These are phyloP conservation scores for Epichloe elymi DNA, from an alignment of 2,329 filamentous ascomycete species.

Conservation along the genomic window DNA sequence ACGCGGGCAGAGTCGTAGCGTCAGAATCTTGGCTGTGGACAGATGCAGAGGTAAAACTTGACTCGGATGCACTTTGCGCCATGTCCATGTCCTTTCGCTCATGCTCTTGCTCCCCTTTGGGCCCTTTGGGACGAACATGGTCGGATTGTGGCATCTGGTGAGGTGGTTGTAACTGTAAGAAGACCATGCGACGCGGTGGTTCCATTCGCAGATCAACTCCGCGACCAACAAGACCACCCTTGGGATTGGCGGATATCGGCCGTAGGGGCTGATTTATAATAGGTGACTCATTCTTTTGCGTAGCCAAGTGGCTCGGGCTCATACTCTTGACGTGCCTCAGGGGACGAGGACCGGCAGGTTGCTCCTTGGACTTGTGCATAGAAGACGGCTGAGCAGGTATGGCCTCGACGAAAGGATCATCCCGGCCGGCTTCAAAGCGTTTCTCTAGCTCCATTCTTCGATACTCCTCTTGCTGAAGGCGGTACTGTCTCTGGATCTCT, in stretches of 20 bases:
- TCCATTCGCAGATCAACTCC: background rate
- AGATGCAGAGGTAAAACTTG: conserved; percentile 15
- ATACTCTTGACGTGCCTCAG: conserved; percentile 11
- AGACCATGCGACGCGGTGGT: background rate
- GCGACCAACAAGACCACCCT: background rate
- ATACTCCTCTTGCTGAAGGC: background rate
- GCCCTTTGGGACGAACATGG: conserved; percentile 7
- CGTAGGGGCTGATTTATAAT: background rate
- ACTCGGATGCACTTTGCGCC: conserved; percentile 8
- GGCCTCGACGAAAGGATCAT: conserved; percentile 22
- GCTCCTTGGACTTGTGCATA: conserved; percentile 1
- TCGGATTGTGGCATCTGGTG: conserved; percentile 3
- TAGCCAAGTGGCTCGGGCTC: conserved; percentile 9
- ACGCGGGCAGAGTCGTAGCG: conserved; percentile 6
- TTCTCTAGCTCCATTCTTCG: background rate
- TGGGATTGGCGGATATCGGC: conserved; percentile 1
- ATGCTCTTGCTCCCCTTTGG: background rate
- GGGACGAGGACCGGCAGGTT: conserved; percentile 7
- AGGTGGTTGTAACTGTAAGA: conserved; percentile 6
- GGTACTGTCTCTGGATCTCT: conserved; percentile 3
- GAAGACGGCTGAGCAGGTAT: background rate
- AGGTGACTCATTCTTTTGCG: background rate
- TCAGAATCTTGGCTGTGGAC: conserved; percentile 12
- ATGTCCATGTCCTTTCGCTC: background rate
- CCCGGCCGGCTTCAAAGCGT: background rate